These are phyloP conservation scores for Leccinellum rugosiceps DNA, from an alignment of 768 basidiomycete species.

Conservation along the genomic window DNA sequence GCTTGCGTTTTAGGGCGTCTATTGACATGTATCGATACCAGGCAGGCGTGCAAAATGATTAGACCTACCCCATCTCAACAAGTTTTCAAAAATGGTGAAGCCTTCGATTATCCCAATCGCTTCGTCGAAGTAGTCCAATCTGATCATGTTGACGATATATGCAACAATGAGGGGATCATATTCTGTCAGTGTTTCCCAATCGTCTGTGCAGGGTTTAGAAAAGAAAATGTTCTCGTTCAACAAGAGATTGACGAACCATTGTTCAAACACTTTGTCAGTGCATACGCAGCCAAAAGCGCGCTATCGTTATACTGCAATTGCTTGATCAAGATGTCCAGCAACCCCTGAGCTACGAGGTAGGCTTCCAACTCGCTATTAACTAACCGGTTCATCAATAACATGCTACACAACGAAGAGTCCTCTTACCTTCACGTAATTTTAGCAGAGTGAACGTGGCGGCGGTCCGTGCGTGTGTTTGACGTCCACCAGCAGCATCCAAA, in stretches of 20 bases:
- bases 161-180: slow-evolving; percentile 6
- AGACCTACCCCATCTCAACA: slow-evolving; percentile 8
- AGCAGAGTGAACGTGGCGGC: slow-evolving; percentile 16
- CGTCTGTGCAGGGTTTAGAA: not conserved
- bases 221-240: not conserved
- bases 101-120: slow-evolving; percentile 20
- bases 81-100: slow-evolving; percentile 13
- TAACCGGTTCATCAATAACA: not conserved
- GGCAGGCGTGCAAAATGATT: not conserved
- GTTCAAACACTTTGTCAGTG: slow-evolving; percentile 10
- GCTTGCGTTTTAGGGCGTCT: slow-evolving; percentile 4
- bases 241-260: not conserved
- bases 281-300: slow-evolving; percentile 15
- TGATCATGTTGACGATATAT: slow-evolving; percentile 23
- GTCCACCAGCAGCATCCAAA: slow-evolving; percentile 2
- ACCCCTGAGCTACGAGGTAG: not conserved
- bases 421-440: slow-evolving; percentile 6
- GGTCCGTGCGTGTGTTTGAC: slow-evolving; percentile 8
- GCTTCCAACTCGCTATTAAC: slow-evolving; percentile 1
- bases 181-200: not conserved
- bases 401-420: not conserved
- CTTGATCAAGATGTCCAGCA: slow-evolving; percentile 6
- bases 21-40: not conserved
- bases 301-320: slow-evolving; percentile 12
- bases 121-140: slow-evolving; percentile 25